These are phyloP conservation scores for Cordyceps cicadae DNA, from an alignment of 2,329 filamentous ascomycete species.

Conservation along the genomic window DNA sequence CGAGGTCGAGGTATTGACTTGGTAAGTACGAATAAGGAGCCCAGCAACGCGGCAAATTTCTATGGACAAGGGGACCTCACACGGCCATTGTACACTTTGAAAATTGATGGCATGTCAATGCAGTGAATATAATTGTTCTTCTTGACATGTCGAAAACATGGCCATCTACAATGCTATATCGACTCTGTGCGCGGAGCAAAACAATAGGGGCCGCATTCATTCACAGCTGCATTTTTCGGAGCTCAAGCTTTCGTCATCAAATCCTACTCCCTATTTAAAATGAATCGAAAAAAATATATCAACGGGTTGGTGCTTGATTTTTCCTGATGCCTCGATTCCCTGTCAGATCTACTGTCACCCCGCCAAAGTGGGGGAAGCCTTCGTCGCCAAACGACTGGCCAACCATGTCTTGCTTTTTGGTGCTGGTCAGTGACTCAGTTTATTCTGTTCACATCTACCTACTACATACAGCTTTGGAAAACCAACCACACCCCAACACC, in stretches of 20 bases:
- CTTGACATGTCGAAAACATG: no score
- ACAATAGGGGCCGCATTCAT: no score
- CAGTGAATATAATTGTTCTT: no score
- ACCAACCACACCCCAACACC: background rate
- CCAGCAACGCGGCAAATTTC: no score
- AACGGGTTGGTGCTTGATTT: background rate
- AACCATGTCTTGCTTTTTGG: background rate
- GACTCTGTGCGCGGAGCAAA: no score
- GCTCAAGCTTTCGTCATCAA: background rate
- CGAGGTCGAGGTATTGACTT: no score
- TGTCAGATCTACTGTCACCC: background rate
- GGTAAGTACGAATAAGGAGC: no score
- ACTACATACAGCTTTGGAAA: background rate
- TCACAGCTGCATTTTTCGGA: background rate
- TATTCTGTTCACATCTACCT: background rate
- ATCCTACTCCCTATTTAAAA: background rate
- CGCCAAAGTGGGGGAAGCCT: slow-evolving; percentile 8
- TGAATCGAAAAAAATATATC: no score
- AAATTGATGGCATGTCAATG: no score
- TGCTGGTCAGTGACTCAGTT: slow-evolving; percentile 6
- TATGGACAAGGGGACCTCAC: no score
- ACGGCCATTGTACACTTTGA: no score
- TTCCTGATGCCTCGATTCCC: background rate
- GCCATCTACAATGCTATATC: no score
- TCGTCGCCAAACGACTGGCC: background rate